phyloP scores from a whole-genome alignment of 768 basidiomycete species.

The Cystobasidium onofrii region DNA sequence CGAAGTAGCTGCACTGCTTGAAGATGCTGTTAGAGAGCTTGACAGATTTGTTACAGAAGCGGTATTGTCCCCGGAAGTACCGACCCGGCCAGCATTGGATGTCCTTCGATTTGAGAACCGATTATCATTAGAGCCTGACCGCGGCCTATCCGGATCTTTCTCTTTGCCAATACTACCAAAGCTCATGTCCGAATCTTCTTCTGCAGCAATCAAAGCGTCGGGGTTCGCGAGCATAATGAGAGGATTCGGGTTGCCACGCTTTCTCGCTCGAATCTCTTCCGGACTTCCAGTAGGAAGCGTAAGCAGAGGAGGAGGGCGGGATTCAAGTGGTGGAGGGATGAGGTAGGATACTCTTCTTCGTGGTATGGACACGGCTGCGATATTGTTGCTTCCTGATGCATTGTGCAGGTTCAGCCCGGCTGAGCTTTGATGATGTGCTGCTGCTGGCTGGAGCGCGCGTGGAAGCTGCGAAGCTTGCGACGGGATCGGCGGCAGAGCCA shows the following conservation, averaged over 20 bases:
- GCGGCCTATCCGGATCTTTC: not conserved
- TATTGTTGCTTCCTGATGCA: not conserved
- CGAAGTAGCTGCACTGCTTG: not conserved
- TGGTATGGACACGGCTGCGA: not conserved
- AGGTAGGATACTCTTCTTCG: conserved; percentile 19
- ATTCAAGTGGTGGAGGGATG: conserved; percentile 10
- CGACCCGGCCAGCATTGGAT: not conserved
- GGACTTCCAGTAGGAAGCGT: conserved; percentile 16
- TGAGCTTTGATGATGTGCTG: not conserved
- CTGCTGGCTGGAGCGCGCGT: not conserved
- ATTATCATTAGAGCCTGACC: not conserved
- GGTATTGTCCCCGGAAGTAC: not conserved
- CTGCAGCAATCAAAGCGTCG: not conserved
- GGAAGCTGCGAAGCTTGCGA: not conserved
- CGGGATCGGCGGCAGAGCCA: not conserved
- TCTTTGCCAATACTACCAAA: not conserved
- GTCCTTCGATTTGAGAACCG: not conserved
- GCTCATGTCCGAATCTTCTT: not conserved
- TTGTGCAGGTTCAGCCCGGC: not conserved
- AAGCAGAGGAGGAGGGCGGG: conserved; percentile 4
- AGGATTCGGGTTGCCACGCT: conserved; percentile 25
- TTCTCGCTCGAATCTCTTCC: not conserved
- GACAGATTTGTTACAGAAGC: not conserved
- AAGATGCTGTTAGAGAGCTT: not conserved
- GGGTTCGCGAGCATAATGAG: not conserved